phyloP scores from a whole-genome alignment of 2,329 filamentous ascomycete genomes.

The Colletotrichum lupini region DNA sequence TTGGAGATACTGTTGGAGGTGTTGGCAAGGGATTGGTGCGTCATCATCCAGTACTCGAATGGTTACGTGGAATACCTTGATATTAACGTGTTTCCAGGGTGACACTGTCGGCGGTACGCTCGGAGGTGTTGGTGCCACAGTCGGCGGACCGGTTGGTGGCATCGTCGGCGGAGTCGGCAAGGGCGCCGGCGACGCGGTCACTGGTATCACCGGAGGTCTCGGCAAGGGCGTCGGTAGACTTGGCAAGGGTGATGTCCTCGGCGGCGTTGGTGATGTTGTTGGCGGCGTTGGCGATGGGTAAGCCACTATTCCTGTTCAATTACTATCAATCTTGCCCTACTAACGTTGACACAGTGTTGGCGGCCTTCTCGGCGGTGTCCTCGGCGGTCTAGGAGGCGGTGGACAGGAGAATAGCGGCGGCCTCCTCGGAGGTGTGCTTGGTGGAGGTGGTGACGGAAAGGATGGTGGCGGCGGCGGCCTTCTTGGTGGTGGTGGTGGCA shows the following conservation, averaged over 20 bases:
- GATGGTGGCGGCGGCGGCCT: constrained; percentile 4
- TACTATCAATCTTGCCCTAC: no score
- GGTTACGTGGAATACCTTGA: neutral
- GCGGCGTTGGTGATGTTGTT: constrained; percentile 27
- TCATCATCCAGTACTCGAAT: neutral
- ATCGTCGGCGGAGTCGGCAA: constrained; percentile 32
- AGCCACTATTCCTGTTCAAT: neutral
- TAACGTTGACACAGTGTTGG: constrained; percentile 4
- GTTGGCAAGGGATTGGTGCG: constrained; percentile 32
- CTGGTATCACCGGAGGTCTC: constrained; percentile 23
- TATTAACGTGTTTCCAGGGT: constrained; percentile 6
- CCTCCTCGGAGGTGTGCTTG: constrained; percentile 22
- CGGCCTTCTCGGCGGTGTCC: constrained; percentile 24
- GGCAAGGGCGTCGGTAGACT: constrained; percentile 31
- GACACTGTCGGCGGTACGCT: constrained; percentile 29
- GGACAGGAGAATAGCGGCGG: constrained; percentile 1
- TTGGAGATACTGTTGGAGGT: constrained; percentile 29
- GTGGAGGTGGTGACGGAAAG: constrained; percentile 13
- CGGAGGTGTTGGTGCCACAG: constrained; percentile 28
- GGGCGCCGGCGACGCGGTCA: constrained; percentile 27
- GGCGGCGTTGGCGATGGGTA: constrained; percentile 31
- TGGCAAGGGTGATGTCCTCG: constrained; percentile 23
- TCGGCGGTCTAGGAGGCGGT: constrained; percentile 18
- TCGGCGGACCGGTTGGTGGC: constrained; percentile 26
- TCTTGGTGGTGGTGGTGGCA: constrained; percentile 13